Percentiles rank a stretch among this genome's conserved stretches.
Evolutionary conservation across 441 rosid genomes (phyloP).

Genomic region (Arabidopsis hybrid): DNA sequence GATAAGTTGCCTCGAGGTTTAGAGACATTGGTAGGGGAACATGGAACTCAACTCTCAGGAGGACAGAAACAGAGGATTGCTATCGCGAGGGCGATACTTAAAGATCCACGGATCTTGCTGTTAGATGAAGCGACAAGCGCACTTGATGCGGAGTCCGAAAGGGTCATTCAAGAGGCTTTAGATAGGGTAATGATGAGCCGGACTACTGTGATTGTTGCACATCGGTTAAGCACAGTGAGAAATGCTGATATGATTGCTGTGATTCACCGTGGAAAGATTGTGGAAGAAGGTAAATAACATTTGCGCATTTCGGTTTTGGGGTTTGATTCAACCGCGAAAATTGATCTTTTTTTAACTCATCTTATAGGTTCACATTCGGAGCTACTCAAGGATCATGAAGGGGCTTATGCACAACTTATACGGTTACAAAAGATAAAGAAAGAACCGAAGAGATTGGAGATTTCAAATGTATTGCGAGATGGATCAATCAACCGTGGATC

Average conservation of each 20-base stretch:
- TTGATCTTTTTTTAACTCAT: not conserved
- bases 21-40: constrained; percentile 80
- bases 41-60: constrained; percentile 67
- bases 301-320: constrained; percentile 9
- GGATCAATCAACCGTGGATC: not conserved
- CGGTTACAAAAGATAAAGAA: constrained; percentile 37
- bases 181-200: constrained; percentile 91
- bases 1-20: constrained; percentile 56
- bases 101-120: constrained; percentile 82
- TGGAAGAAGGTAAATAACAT: constrained; percentile 54
- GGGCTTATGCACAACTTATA: constrained; percentile 56
- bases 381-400: constrained; percentile 46
- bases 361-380: not conserved
- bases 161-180: constrained; percentile 89
- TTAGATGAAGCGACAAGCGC: constrained; percentile 98
- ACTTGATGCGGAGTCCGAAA: constrained; percentile 87
- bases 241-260: constrained; percentile 83
- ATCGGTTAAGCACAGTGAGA: constrained; percentile 85
- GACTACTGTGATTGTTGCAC: constrained; percentile 89
- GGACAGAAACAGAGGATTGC: constrained; percentile 96
- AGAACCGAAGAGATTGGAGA: not conserved
- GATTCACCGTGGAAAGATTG: constrained; percentile 86
- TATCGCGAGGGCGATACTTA: constrained; percentile 88
- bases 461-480: not conserved
- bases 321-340: too few species aligned